Percentiles rank a stretch among this genome's conserved stretches.
Conservation (phyloP, 306 rosid genomes). For the Dalbergia cochinchinensis region DNA sequence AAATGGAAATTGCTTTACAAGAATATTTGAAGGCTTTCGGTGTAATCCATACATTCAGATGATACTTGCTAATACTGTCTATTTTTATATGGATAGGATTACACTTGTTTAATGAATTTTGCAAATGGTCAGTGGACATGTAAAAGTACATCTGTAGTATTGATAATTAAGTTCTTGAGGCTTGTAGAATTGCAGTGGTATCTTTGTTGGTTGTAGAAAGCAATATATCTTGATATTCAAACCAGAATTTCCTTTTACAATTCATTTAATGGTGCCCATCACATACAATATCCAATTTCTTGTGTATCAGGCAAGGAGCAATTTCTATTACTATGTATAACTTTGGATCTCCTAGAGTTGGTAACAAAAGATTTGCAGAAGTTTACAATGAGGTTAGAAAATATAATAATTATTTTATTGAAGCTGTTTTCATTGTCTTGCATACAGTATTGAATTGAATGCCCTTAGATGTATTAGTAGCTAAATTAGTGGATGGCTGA, state of each 20-base stretch:
- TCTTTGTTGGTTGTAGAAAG: background rate
- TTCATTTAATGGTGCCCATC: background rate
- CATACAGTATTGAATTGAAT: slow-evolving; percentile 29
- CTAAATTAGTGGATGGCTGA: background rate
- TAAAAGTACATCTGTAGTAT: background rate
- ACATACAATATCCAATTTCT: slow-evolving; percentile 7
- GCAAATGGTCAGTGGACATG: background rate
- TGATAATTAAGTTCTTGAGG: slow-evolving; percentile 10
- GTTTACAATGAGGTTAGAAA: slow-evolving; percentile 81
- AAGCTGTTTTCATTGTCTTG: slow-evolving; percentile 27
- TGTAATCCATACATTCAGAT: background rate
- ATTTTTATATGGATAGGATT: background rate
- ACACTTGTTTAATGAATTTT: background rate
- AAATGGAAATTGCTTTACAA: background rate
- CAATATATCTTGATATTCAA: background rate
- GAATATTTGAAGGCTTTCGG: background rate
- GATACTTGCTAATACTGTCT: no score
- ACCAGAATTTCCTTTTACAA: background rate
- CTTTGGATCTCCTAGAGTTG: slow-evolving; percentile 99
- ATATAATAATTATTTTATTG: slow-evolving; percentile 22
- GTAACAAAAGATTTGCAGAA: slow-evolving; percentile 91
- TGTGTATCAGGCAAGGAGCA: slow-evolving; percentile 66
- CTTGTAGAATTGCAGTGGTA: background rate
- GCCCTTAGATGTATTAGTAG: slow-evolving; percentile 14
- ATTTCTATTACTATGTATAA: slow-evolving; percentile 88